These are phyloP conservation scores for Globisporangium echinulatum DNA, from an alignment of 352 stramenopile genomes.

Conservation along the genomic window DNA sequence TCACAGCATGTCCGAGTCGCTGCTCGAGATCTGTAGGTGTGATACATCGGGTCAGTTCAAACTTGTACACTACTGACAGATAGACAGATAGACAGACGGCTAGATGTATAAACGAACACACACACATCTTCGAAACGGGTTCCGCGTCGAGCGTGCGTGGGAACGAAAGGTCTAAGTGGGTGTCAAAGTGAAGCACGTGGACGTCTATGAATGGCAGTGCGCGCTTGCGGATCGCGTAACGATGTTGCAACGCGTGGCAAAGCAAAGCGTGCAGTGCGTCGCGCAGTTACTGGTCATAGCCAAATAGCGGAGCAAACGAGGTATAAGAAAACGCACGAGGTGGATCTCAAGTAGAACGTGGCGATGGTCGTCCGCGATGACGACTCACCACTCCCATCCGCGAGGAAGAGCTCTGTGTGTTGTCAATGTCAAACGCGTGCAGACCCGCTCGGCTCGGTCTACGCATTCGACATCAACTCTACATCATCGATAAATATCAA, in stretches of 20 bases:
- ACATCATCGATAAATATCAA: no score
- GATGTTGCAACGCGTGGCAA: no score
- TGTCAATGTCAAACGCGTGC: no score
- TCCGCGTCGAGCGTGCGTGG: conserved; percentile 73
- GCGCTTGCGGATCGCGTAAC: conserved; percentile 64
- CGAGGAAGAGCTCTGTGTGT: no score
- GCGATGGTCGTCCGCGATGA: conserved; percentile 76
- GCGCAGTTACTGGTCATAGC: no score
- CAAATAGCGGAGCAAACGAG: not conserved
- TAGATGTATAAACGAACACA: not conserved
- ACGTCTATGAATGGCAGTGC: conserved; percentile 55
- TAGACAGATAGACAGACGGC: no score
- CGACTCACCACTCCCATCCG: conserved; percentile 15
- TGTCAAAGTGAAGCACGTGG: conserved; percentile 79
- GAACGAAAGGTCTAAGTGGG: conserved; percentile 84
- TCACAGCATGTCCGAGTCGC: conserved; percentile 13
- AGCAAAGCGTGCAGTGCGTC: no score
- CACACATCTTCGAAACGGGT: conserved; percentile 71
- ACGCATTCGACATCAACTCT: no score
- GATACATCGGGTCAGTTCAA: not conserved
- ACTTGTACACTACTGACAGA: no score
- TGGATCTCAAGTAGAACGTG: conserved; percentile 75
- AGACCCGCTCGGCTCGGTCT: no score
- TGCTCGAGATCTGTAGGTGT: conserved; percentile 30
- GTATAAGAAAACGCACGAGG: conserved; percentile 18